Conservation (phyloP, 768 basidiomycete genomes). For the Punctularia strigosozonata region DNA sequence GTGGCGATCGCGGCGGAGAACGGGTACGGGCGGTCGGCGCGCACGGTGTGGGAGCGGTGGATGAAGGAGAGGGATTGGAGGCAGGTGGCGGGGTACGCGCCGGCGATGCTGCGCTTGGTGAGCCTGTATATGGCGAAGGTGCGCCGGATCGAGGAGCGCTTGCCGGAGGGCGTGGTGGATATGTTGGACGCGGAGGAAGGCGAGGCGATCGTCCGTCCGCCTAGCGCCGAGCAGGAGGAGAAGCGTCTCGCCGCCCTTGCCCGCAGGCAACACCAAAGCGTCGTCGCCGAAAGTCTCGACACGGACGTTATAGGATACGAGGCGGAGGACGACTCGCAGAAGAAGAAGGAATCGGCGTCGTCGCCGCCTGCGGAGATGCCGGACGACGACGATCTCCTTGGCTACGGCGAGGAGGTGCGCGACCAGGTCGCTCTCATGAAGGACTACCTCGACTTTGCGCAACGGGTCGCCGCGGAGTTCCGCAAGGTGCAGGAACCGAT, state of each 20-base stretch:
- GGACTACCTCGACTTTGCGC: slow-evolving; percentile 27
- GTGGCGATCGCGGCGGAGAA: slow-evolving; percentile 32
- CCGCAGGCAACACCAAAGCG: no score
- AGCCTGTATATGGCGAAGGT: slow-evolving; percentile 24
- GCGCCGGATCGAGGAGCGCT: no score
- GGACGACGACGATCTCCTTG: background rate
- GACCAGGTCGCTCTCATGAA: slow-evolving; percentile 3
- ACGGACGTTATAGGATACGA: background rate
- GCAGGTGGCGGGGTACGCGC: slow-evolving; percentile 31
- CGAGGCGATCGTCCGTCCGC: no score
- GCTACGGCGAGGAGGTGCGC: slow-evolving; percentile 2
- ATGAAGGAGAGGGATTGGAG: slow-evolving; percentile 23
- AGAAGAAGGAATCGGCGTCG: no score
- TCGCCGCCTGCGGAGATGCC: no score
- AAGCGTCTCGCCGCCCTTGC: no score
- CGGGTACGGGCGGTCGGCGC: slow-evolving; percentile 37
- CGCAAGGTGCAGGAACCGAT: slow-evolving; percentile 33
- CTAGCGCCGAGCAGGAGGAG: no score
- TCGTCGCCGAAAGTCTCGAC: background rate
- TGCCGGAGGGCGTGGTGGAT: no score
- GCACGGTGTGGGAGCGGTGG: slow-evolving; percentile 48
- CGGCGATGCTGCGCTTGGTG: slow-evolving; percentile 36
- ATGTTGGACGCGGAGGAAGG: background rate
- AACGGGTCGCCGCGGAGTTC: slow-evolving; percentile 34
- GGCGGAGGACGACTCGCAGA: background rate